phyloP scores from a whole-genome alignment of 2,329 filamentous ascomycete species.

The Hypoxylon sp. region DNA sequence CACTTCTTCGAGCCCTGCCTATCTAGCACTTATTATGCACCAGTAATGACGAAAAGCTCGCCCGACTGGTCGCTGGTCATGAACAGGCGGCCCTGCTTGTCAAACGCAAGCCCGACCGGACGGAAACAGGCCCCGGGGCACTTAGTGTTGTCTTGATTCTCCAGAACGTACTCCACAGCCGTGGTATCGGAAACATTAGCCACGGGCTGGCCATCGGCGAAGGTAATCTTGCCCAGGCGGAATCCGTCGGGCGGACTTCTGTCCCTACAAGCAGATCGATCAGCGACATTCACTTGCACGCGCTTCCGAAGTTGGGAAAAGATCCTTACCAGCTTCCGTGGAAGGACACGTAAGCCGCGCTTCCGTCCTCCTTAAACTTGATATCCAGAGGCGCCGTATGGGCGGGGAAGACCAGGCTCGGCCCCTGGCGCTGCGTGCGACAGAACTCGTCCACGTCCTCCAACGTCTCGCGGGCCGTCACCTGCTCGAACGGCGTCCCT shows the following conservation, averaged over 20 bases:
- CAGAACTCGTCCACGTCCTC: conserved; percentile 60
- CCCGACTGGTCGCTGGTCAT: conserved; percentile 73
- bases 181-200: conserved; percentile 57
- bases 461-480: conserved; percentile 56
- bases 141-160: conserved; percentile 63
- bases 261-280: conserved; percentile 26
- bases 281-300: background rate
- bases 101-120: conserved; percentile 69
- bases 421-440: conserved; percentile 46
- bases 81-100: conserved; percentile 67
- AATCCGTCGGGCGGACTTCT: conserved; percentile 39
- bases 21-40: conserved; percentile 5
- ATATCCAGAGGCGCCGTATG: conserved; percentile 80
- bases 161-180: conserved; percentile 65
- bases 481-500: conserved; percentile 40
- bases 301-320: too few species aligned
- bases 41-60: conserved; percentile 70
- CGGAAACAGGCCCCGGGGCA: conserved; percentile 72
- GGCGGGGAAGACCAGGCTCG: conserved; percentile 70
- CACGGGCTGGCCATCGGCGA: conserved; percentile 59
- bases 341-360: conserved; percentile 75
- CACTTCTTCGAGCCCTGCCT: background rate
- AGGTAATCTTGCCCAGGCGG: conserved; percentile 52
- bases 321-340: conserved; percentile 71
- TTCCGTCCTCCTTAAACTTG: conserved; percentile 70